These are phyloP conservation scores for Monilinia fructigena DNA, from an alignment of 2,329 filamentous ascomycete genomes.

Conservation along the genomic window DNA sequence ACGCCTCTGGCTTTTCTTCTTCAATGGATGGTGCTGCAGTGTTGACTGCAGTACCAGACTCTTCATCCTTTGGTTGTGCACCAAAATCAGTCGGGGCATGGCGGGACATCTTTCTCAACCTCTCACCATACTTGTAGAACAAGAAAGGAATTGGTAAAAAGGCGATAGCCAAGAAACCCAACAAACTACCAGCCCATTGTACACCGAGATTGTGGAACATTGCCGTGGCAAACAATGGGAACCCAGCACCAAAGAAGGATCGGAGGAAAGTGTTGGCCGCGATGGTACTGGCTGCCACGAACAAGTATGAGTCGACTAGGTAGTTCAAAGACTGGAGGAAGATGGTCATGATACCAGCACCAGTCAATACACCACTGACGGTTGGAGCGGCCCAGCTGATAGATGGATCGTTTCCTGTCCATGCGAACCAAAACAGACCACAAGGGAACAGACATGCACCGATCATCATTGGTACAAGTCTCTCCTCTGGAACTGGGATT, in stretches of 20 bases:
- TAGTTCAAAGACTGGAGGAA: conserved; percentile 46
- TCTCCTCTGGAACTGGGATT: conserved; percentile 41
- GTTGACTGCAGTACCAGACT: conserved; percentile 2
- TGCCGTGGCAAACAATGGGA: conserved; percentile 40
- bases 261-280: conserved; percentile 32
- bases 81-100: conserved; percentile 23
- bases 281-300: conserved; percentile 31
- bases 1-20: conserved; percentile 4
- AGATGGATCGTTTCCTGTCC: conserved; percentile 41
- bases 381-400: conserved; percentile 41
- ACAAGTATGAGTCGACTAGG: conserved; percentile 29
- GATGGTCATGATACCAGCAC: conserved; percentile 58
- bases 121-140: conserved; percentile 54
- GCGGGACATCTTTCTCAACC: conserved; percentile 47
- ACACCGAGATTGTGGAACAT: conserved; percentile 43
- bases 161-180: conserved; percentile 44
- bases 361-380: conserved; percentile 51
- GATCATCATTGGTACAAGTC: conserved; percentile 45
- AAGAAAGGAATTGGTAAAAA: conserved; percentile 47
- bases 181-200: conserved; percentile 43
- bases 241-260: conserved; percentile 29
- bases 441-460: conserved; percentile 42
- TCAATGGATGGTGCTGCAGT: conserved; percentile 12
- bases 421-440: conserved; percentile 44
- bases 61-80: conserved; percentile 14